Evolutionary conservation across 2,329 filamentous ascomycete species (phyloP).

Genomic region (Ceratocystis ficicola): DNA sequence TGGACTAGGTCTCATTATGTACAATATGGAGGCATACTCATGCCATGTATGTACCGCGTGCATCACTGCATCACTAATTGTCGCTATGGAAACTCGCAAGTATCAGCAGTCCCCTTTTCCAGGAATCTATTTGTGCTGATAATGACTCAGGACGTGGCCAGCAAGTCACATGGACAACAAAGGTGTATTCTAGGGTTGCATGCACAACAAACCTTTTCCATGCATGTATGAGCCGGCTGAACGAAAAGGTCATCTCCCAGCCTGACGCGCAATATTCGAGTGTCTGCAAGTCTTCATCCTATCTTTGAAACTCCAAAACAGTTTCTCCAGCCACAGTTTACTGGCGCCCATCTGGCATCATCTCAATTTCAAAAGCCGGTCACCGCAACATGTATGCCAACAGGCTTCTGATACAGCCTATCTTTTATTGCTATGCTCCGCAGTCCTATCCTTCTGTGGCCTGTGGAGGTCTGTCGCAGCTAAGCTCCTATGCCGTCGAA

Average conservation of each 20-base stretch:
- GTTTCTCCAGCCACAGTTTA: no score
- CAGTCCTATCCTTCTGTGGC: neutral
- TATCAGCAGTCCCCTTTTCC: neutral
- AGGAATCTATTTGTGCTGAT: neutral
- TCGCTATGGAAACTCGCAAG: neutral
- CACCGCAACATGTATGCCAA: neutral
- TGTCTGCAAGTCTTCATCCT: no score
- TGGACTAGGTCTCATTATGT: no score
- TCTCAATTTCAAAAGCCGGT: neutral
- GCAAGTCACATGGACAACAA: neutral
- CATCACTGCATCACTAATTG: no score
- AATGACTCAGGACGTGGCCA: no score
- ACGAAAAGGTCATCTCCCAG: neutral
- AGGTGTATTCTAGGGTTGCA: neutral
- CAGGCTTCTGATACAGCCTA: neutral
- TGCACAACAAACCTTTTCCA: neutral
- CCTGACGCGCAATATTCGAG: no score
- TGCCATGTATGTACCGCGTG: no score
- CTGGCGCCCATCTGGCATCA: no score
- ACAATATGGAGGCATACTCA: no score
- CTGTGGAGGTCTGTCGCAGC: neutral
- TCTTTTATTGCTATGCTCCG: neutral
- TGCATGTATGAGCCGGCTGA: neutral
- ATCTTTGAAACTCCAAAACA: no score
- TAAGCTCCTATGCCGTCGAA: neutral